Evolutionary conservation across 805 yeast genomes (phyloP).

Genomic region (Torulaspora quercuum): DNA sequence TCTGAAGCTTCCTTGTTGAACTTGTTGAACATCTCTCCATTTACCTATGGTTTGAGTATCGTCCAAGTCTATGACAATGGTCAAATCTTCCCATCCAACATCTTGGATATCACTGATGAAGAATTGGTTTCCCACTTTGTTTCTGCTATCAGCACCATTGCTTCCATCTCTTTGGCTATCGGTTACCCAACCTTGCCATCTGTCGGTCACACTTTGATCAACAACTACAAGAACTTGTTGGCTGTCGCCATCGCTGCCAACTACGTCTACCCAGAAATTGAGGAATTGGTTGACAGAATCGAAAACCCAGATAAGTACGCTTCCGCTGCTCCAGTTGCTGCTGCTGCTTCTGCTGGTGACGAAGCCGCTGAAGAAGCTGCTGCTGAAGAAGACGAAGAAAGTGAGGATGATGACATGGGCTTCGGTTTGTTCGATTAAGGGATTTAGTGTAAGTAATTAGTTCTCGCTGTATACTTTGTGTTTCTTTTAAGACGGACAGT

Average conservation of each 20-base stretch:
- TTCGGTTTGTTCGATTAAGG: conserved; percentile 97
- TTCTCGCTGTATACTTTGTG: conserved; percentile 5
- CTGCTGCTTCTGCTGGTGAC: conserved; percentile 61
- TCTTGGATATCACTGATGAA: conserved; percentile 98
- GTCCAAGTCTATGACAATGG: conserved; percentile 98
- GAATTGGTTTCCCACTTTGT: conserved; percentile 91
- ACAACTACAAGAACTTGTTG: conserved; percentile 98
- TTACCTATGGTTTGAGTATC: conserved; percentile 96
- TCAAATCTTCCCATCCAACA: conserved; percentile 93
- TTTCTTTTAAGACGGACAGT: conserved; percentile 5
- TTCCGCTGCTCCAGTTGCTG: conserved; percentile 97
- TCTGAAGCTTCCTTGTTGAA: conserved; percentile 98
- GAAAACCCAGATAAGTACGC: conserved; percentile 99
- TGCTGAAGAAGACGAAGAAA: conserved; percentile 70
- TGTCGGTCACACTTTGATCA: conserved; percentile 97
- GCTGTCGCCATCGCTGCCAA: conserved; percentile 98
- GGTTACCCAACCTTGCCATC: conserved; percentile 99
- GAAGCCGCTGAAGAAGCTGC: conserved; percentile 69
- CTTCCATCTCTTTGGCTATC: conserved; percentile 94
- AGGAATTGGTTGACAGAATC: conserved; percentile 97
- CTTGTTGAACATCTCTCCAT: conserved; percentile 99
- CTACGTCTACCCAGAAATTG: conserved; percentile 98
- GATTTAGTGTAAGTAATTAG: conserved; percentile 15
- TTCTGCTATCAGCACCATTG: conserved; percentile 87
- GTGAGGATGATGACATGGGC: conserved; percentile 83